Evolutionary conservation across 495 filamentous ascomycete species (phyloP).

Genomic region (Neurospora hispaniola): DNA sequence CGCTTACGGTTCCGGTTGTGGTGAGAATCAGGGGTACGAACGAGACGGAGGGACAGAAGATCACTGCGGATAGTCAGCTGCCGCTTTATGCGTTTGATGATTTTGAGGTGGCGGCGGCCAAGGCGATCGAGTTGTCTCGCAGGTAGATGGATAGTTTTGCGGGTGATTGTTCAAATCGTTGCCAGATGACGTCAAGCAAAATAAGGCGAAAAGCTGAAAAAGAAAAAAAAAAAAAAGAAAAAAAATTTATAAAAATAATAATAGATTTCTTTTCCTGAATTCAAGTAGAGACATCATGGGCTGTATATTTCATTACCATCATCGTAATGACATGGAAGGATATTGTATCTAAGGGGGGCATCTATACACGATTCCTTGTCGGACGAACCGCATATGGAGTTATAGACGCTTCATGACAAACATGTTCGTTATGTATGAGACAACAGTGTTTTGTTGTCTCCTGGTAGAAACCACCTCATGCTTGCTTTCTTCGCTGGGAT

Average conservation of each 20-base stretch:
- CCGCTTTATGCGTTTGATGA: slow-evolving; percentile 68
- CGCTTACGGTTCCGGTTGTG: slow-evolving; percentile 63
- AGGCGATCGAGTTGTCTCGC: slow-evolving; percentile 58
- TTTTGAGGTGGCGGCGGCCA: slow-evolving; percentile 68
- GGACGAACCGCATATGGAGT: neutral
- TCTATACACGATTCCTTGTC: neutral
- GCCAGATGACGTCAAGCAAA: neutral
- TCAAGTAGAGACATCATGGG: neutral
- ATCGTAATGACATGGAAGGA: neutral
- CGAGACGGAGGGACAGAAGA: slow-evolving; percentile 62
- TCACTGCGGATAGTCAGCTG: slow-evolving; percentile 68
- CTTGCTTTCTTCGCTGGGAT: slow-evolving; percentile 1
- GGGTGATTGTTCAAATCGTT: neutral
- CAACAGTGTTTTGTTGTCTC: slow-evolving; percentile 2
- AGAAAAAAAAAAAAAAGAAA: too few species aligned
- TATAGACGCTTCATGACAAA: slow-evolving; percentile 11
- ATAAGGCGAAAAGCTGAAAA: too few species aligned
- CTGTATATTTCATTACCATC: neutral
- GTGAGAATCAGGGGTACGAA: slow-evolving; percentile 79
- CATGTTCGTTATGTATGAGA: slow-evolving; percentile 12
- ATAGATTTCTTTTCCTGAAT: too few species aligned
- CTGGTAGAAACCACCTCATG: neutral
- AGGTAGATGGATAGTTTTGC: neutral
- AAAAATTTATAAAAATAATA: too few species aligned
- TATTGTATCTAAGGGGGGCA: neutral